phyloP scores from a whole-genome alignment of 1,139 yeast species.

The Hyphopichia fennica region DNA sequence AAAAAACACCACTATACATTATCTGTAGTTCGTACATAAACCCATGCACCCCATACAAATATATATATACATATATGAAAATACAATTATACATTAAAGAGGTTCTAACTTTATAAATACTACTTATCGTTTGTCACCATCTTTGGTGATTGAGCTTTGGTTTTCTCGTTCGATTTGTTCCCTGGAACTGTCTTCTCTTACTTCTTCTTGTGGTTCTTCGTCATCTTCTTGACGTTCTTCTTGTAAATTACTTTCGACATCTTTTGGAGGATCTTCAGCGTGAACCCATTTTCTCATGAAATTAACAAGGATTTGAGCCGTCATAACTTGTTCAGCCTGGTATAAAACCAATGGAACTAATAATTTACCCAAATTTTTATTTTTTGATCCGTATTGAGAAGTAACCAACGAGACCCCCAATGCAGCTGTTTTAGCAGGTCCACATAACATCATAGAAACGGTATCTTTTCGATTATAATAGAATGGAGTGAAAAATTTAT shows the following conservation, averaged over 20 bases:
- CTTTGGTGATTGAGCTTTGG: not conserved
- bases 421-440: conserved; percentile 93
- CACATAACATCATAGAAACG: conserved; percentile 79
- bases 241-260: not conserved
- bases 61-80: no score
- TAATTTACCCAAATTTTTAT: conserved; percentile 64
- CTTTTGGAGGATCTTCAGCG: conserved; percentile 19
- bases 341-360: conserved; percentile 80
- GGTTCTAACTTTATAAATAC: no score
- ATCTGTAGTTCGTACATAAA: no score
- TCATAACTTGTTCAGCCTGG: conserved; percentile 82
- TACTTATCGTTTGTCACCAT: not conserved
- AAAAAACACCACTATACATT: no score
- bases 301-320: conserved; percentile 70
- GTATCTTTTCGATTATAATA: conserved; percentile 72
- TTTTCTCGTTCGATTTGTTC: not conserved
- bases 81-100: no score
- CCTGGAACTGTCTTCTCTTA: not conserved
- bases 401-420: conserved; percentile 80
- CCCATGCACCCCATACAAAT: no score
- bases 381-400: conserved; percentile 72
- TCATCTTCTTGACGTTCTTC: conserved; percentile 7
- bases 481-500: conserved; percentile 58
- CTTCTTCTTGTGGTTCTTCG: conserved; percentile 5
- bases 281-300: conserved; percentile 68